Evolutionary conservation across 73 alveolate genomes (phyloP).

Genomic region (Durusdinium trenchii): DNA sequence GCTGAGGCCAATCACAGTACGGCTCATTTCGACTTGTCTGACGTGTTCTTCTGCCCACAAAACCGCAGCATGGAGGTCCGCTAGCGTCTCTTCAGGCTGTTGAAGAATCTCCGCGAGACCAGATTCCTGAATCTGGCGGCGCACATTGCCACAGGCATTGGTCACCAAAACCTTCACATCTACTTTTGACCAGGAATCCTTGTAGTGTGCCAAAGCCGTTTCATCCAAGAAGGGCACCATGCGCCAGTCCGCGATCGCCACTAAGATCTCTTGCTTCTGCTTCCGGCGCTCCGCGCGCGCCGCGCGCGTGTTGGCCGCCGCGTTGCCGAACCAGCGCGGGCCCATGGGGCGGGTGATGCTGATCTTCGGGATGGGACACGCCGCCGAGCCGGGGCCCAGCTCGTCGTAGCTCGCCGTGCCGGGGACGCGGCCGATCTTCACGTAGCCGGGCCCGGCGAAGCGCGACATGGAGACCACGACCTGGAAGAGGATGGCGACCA

Average conservation of each 20-base stretch:
- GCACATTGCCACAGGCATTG: conserved; percentile 59
- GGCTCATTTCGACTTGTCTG: conserved; percentile 39
- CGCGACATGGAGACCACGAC: conserved; percentile 67
- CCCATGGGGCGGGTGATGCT: conserved; percentile 61
- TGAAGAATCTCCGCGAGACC: conserved; percentile 66
- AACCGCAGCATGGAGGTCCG: conserved; percentile 74
- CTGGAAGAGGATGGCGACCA: conserved; percentile 57
- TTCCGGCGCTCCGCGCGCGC: conserved; percentile 82
- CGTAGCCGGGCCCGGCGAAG: conserved; percentile 87
- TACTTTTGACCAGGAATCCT: conserved; percentile 40
- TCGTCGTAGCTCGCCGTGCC: conserved; percentile 71
- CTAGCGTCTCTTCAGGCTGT: conserved; percentile 68
- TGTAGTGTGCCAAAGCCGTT: conserved; percentile 69
- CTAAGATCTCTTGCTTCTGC: conserved; percentile 47
- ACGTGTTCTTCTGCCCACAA: conserved; percentile 80
- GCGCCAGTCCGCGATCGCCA: conserved; percentile 85
- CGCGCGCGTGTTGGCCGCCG: conserved; percentile 83
- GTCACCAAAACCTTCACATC: conserved; percentile 89
- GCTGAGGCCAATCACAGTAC: conserved; percentile 28
- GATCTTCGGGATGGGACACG: conserved; percentile 42
- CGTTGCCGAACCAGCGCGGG: conserved; percentile 91
- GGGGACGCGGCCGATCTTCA: conserved; percentile 72
- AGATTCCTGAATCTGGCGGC: conserved; percentile 82
- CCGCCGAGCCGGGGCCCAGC: conserved; percentile 46
- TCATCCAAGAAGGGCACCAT: conserved; percentile 90